phyloP scores from a whole-genome alignment of 352 stramenopile species.

The Saprolegnia parasitica region DNA sequence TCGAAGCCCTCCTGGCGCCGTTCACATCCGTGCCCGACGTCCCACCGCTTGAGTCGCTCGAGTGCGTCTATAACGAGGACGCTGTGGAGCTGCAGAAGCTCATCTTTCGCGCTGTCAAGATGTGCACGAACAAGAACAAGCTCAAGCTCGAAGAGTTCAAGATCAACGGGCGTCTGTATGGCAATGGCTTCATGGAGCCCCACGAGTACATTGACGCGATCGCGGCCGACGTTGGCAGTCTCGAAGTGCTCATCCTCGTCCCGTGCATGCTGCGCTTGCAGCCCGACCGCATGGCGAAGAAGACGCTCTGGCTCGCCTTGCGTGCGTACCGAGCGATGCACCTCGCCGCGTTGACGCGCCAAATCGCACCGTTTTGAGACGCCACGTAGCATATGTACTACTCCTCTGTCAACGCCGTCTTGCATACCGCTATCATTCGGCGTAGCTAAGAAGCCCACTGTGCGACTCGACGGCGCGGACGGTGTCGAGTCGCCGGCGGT shows the following conservation, averaged over 20 bases:
- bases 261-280: constrained; percentile 65
- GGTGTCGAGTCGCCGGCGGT: too few species aligned
- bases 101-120: constrained; percentile 65
- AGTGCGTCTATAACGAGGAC: constrained; percentile 56
- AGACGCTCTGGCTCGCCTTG: constrained; percentile 45
- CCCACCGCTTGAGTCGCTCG: constrained; percentile 38
- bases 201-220: constrained; percentile 63
- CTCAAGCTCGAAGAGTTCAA: constrained; percentile 68
- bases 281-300: constrained; percentile 53
- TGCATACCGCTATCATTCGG: too few species aligned
- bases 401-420: neutral
- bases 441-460: too few species aligned
- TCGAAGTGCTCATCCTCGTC: constrained; percentile 57
- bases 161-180: constrained; percentile 68
- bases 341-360: constrained; percentile 32
- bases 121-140: constrained; percentile 58
- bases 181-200: constrained; percentile 76
- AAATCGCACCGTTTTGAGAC: neutral
- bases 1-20: constrained; percentile 39
- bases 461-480: too few species aligned
- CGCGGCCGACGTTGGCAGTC: constrained; percentile 47
- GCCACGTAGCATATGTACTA: neutral
- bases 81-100: constrained; percentile 66
- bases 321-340: constrained; percentile 50
- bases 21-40: constrained; percentile 44